Evolutionary conservation across 192 early-diverging fungal genomes (phyloP), one percentile per base, ranked within the genome.

Genomic region (Coemansia sp.): DNA sequence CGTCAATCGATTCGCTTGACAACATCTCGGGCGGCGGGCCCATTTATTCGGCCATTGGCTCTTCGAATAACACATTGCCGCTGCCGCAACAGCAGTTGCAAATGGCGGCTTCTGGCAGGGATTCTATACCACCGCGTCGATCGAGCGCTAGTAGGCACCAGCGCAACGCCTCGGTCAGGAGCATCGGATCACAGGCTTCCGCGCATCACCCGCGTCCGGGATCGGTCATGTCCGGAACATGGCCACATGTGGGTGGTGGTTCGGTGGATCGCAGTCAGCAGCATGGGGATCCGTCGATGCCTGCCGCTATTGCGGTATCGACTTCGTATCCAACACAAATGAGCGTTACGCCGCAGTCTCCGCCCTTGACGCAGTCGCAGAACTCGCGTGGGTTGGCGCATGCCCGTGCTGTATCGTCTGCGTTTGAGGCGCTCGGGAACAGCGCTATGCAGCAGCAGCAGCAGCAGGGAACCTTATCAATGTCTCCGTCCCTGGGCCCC

Each of bases 391-490:
- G 71, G 9, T 49, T 69, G 33, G 71, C 71, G 1, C 76, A 79
- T 36, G 72, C 77, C 5, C 71, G 72, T 5, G 77, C 77, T 2
- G 72, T 80, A 7, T 80, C 77, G 20, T 80, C 77, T 0, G 77
- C 77, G 2, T 80, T 74, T 54, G 77, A 80, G 35, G 72, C 76
- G 0, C 65, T 79, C 41, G 46, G 67, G 34, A 70, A 70, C 19
- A 45, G 48, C 11, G 42, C 70, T 0, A 38, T 59, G 63, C 75
- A 0, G n/a, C 63, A 13, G 59, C 38, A 10, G 32, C 17, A 29
- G 29, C 29, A 29, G 29, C 29, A n/a, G 10, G 63, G n/a, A 3
- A 19, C 42, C 0, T 17, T 38, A 10, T 76, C 74, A n/a, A 41
- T 64, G 22, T 76, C 74, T 3, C 74, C 74, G 3, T 59, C 74